These are phyloP conservation scores for Candida arabinofermentans DNA, from an alignment of 805 yeast species.

Conservation along the genomic window DNA sequence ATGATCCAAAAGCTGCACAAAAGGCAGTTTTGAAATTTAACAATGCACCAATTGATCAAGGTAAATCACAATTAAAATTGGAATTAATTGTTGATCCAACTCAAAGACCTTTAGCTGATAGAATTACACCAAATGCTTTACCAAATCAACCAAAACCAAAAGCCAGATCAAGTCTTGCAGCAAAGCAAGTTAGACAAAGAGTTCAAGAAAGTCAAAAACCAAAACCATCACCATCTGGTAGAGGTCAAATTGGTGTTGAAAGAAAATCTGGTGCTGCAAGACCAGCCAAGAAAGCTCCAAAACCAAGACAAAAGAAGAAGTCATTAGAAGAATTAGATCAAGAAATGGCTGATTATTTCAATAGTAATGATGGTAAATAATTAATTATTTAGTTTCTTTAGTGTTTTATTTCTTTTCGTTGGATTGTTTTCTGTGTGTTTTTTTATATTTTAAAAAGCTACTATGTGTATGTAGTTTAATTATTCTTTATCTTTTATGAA, in stretches of 20 bases:
- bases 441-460: background rate
- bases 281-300: constrained; percentile 14
- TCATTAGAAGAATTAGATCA: constrained; percentile 92
- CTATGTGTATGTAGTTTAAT: too few relatives aligned
- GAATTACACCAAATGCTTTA: constrained; percentile 53
- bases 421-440: background rate
- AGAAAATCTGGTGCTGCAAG: constrained; percentile 52
- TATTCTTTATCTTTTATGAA: background rate
- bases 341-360: constrained; percentile 96
- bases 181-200: constrained; percentile 4
- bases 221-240: constrained; percentile 17
- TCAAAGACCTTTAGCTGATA: constrained; percentile 66
- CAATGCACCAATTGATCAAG: constrained; percentile 91
- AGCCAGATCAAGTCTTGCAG: constrained; percentile 18
- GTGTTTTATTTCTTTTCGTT: background rate
- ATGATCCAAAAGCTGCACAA: constrained; percentile 61
- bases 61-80: constrained; percentile 66
- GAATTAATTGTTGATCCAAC: constrained; percentile 86
- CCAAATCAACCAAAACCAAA: constrained; percentile 8
- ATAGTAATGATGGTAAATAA: constrained; percentile 38
- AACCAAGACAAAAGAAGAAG: constrained; percentile 50
- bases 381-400: background rate
- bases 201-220: constrained; percentile 36
- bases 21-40: constrained; percentile 80
- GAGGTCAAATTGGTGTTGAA: constrained; percentile 8